phyloP scores from a whole-genome alignment of 2,329 filamentous ascomycete genomes.

The Penicillium sp. region DNA sequence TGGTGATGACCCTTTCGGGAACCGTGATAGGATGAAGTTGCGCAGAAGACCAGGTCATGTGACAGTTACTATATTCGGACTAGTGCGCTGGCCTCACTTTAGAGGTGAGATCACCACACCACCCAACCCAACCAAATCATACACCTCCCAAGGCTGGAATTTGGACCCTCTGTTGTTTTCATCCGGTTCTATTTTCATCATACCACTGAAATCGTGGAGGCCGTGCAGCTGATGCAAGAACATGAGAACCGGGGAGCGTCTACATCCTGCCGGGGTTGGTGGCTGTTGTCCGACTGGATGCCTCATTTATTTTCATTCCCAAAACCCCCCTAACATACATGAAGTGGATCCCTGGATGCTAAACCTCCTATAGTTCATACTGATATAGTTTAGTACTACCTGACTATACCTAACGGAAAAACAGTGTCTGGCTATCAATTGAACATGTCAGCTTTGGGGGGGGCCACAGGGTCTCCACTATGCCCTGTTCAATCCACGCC shows the following conservation, averaged over 20 bases:
- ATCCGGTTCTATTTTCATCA: neutral
- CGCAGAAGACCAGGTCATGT: slow-evolving; percentile 20
- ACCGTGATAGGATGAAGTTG: slow-evolving; percentile 26
- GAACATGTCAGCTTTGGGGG: slow-evolving; percentile 24
- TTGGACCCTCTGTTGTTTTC: neutral
- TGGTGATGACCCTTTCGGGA: slow-evolving; percentile 31
- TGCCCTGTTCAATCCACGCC: slow-evolving; percentile 19
- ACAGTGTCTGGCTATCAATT: slow-evolving; percentile 14
- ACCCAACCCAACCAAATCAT: neutral
- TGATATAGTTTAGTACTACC: neutral
- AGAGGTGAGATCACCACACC: neutral
- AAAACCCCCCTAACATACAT: slow-evolving; percentile 4
- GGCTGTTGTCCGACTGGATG: slow-evolving; percentile 3
- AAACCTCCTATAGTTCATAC: neutral
- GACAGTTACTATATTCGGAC: slow-evolving; percentile 11
- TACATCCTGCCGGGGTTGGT: neutral
- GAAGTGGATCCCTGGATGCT: neutral
- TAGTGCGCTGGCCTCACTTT: slow-evolving; percentile 11
- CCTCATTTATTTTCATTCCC: slow-evolving; percentile 10
- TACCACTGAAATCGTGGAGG: neutral
- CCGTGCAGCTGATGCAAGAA: neutral
- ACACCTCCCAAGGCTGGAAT: neutral
- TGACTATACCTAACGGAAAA: slow-evolving; percentile 1
- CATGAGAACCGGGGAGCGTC: neutral
- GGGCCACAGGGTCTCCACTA: slow-evolving; percentile 8